These are phyloP conservation scores for Talaromyces ruber DNA, from an alignment of 495 filamentous ascomycete species.

Conservation along the genomic window DNA sequence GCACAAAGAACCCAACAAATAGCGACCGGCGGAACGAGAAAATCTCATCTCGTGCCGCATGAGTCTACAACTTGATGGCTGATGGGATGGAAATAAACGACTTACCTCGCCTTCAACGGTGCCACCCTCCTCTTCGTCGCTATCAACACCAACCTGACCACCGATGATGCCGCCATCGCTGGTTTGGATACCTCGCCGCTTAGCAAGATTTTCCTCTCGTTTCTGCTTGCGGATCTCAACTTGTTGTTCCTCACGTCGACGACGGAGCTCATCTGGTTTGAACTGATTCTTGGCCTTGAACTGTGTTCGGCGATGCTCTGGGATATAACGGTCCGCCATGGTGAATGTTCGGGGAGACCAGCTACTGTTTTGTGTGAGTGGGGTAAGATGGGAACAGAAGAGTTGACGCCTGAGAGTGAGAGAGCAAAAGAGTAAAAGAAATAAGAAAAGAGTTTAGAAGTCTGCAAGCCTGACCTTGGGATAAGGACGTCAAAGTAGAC, in stretches of 20 bases:
- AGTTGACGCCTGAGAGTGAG: slow-evolving; percentile 24
- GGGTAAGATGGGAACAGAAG: slow-evolving; percentile 8
- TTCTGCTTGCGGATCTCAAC: slow-evolving; percentile 98
- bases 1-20: slow-evolving; percentile 17
- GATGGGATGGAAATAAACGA: slow-evolving; percentile 10
- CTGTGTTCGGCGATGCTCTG: slow-evolving; percentile 96
- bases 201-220: slow-evolving; percentile 96
- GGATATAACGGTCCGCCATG: slow-evolving; percentile 99
- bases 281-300: slow-evolving; percentile 99
- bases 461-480: slow-evolving; percentile 3
- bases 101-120: slow-evolving; percentile 95
- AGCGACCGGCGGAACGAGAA: not conserved
- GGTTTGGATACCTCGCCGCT: slow-evolving; percentile 85
- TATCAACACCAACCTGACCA: slow-evolving; percentile 74
- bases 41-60: not conserved
- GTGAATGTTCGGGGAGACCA: slow-evolving; percentile 17
- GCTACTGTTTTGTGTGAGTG: slow-evolving; percentile 9
- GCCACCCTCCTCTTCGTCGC: slow-evolving; percentile 93
- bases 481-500: not conserved
- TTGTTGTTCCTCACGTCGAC: slow-evolving; percentile 97
- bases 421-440: slow-evolving; percentile 12
- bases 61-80: not conserved
- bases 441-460: slow-evolving; percentile 21
- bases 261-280: slow-evolving; percentile 96
- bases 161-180: slow-evolving; percentile 67